These are phyloP conservation scores for Cubamyces sp. DNA, from an alignment of 768 basidiomycete species.

Conservation along the genomic window DNA sequence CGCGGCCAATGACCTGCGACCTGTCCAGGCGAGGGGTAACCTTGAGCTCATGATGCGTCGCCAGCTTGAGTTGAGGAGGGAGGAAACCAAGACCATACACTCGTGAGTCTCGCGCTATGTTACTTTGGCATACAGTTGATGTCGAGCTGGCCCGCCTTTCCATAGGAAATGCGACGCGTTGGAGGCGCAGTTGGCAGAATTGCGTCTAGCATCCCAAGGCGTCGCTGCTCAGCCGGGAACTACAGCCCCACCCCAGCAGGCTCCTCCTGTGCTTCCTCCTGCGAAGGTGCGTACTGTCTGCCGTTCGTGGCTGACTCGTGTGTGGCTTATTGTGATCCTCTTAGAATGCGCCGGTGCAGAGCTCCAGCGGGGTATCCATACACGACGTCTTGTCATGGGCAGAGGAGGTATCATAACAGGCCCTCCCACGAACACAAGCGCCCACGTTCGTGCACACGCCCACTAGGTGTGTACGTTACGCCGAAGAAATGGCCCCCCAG, in stretches of 20 bases:
- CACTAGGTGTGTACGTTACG: too few relatives aligned
- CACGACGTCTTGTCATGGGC: conserved; percentile 9
- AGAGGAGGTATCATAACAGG: conserved; percentile 2
- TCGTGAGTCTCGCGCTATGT: conserved; percentile 49
- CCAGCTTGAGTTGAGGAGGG: conserved; percentile 72
- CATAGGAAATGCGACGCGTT: conserved; percentile 79
- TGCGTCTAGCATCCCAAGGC: conserved; percentile 40
- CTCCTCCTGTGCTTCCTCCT: too few relatives aligned
- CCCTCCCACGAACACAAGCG: too few relatives aligned
- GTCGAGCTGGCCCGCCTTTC: not conserved
- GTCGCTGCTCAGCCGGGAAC: not conserved
- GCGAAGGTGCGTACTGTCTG: not conserved
- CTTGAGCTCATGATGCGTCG: conserved; percentile 82
- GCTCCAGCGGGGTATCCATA: not conserved
- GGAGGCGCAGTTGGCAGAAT: conserved; percentile 61
- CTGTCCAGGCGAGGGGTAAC: conserved; percentile 82
- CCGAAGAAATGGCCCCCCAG: too few relatives aligned
- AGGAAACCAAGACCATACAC: conserved; percentile 73
- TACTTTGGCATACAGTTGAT: not conserved
- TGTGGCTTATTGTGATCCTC: not conserved
- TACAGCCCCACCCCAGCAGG: not conserved
- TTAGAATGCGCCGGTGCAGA: not conserved
- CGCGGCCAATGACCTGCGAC: conserved; percentile 86
- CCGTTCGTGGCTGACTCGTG: too few relatives aligned
- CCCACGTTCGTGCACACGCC: too few relatives aligned